Evolutionary conservation across 78 protist species (phyloP).

Genomic region (Kipferlia bialata): DNA sequence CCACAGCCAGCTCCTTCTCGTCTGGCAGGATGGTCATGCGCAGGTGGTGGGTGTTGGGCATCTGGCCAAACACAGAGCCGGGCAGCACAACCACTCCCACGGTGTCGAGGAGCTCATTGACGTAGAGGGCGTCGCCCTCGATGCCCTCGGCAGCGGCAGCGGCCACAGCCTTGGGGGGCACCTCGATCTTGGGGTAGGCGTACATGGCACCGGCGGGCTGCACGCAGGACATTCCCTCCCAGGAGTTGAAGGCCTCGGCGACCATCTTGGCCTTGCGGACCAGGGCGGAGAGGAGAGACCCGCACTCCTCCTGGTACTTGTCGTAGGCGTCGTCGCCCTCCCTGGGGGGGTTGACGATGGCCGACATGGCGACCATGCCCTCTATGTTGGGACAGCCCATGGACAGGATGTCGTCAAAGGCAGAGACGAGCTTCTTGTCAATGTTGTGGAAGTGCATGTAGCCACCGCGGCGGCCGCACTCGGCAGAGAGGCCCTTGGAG

Average conservation of each 20-base stretch:
- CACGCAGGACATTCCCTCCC: constrained; percentile 7
- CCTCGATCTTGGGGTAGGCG: constrained; percentile 1
- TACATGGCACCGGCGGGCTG: constrained; percentile 15
- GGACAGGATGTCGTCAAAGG: constrained; percentile 6
- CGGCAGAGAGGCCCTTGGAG: constrained; percentile 19
- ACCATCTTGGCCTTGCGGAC: background rate
- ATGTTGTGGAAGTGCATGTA: background rate
- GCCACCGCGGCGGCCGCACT: constrained; percentile 23
- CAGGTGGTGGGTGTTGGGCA: background rate
- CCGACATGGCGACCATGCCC: background rate
- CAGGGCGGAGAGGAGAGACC: background rate
- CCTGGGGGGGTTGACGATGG: constrained; percentile 12
- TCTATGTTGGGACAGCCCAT: constrained; percentile 7
- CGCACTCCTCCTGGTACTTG: background rate
- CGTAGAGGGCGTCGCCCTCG: background rate
- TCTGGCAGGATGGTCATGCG: constrained; percentile 11
- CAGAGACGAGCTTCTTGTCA: background rate
- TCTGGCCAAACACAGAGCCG: constrained; percentile 6
- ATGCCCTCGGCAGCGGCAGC: background rate
- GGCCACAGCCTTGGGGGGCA: background rate
- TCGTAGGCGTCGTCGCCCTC: background rate
- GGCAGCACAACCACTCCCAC: constrained; percentile 13
- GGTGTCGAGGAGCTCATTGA: background rate
- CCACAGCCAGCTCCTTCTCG: background rate
- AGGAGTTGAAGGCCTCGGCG: background rate